Evolutionary conservation across 345 rosid species (phyloP), one percentile per base, ranked within the genome.

Genomic region (Eucalyptus lansdowneana): DNA sequence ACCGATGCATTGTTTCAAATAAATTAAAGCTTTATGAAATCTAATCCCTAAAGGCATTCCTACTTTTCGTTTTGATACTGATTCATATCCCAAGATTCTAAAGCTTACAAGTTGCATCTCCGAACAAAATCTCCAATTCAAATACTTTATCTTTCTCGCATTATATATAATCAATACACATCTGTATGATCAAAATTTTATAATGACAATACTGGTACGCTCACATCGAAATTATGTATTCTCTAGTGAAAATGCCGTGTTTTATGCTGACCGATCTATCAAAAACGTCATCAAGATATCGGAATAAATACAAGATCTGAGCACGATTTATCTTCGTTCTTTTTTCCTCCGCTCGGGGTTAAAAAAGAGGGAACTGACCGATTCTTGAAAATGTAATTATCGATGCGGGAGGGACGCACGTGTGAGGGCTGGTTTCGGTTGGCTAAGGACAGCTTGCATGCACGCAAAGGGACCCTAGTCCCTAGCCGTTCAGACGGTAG

Each of bases 41-140:
- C 45, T 10, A 11, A 40, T 37, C 42, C 40, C 3, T 0, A 0
- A 76, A 40, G 7, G 3, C 29, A 37, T 11, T 5, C 12, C 29
- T 25, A 37, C 47, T 11, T 37, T 76, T 11, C 29, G 4, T 76
- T 11, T 6, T 11, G 13, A 37, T 37, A 37, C 4, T 13, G 42
- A 72, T 19, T 19, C 14, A 4, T 21, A 21, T 37, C 25, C 47
- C 12, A 21, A 37, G 14, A 19, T 72, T 72, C 22, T 4, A 19
- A 19, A 19, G 14, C 42, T 37, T 37, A 4, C 83, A 37, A 37
- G 40, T 34, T 34, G 4, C 44, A 72, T 72, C 45, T 65, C 14
- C 27, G 0, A 21, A 21, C 5, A 10, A 72, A 37, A 76, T 76
- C 27, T 13, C 15, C 45, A 2, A 37, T 27, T 37, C 27, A 22